phyloP scores from a whole-genome alignment of 148 eudicot species.

The Diospyros lotus region DNA sequence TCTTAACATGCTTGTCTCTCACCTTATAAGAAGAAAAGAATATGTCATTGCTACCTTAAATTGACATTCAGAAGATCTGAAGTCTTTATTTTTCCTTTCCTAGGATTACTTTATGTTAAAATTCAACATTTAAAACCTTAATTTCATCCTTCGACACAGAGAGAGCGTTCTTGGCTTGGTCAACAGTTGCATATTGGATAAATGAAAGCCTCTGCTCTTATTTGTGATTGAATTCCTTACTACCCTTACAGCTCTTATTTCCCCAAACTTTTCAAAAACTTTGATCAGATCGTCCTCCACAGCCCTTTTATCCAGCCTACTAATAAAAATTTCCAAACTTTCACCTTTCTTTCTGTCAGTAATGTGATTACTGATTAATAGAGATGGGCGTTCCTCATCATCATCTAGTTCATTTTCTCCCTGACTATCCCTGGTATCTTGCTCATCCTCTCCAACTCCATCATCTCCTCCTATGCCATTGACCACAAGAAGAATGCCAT shows the following conservation, averaged over 20 bases:
- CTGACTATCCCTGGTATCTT: slow-evolving; percentile 5
- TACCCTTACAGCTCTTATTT: slow-evolving; percentile 20
- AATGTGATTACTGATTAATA: slow-evolving; percentile 2
- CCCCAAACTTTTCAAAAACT: slow-evolving; percentile 30
- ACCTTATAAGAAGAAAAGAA: slow-evolving; percentile 18
- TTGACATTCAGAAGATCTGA: slow-evolving; percentile 2
- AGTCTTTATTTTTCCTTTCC: not conserved
- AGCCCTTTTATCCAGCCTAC: slow-evolving; percentile 21
- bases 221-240: slow-evolving; percentile 19
- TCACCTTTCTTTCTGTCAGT: slow-evolving; percentile 17
- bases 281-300: slow-evolving; percentile 28
- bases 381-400: slow-evolving; percentile 10
- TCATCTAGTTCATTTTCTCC: slow-evolving; percentile 9
- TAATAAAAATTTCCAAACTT: slow-evolving; percentile 26
- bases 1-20: slow-evolving; percentile 26
- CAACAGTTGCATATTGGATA: slow-evolving; percentile 23
- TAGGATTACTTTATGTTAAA: not conserved
- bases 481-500: not conserved
- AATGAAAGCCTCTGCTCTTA: slow-evolving; percentile 35
- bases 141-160: slow-evolving; percentile 23
- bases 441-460: slow-evolving; percentile 3
- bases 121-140: slow-evolving; percentile 17
- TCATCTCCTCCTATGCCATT: slow-evolving; percentile 14
- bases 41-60: slow-evolving; percentile 8
- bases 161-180: slow-evolving; percentile 27